Percentiles rank a stretch among this genome's conserved stretches.
Evolutionary conservation across 495 filamentous ascomycete species (phyloP).

Genomic region (Lentithecium fluviatile): DNA sequence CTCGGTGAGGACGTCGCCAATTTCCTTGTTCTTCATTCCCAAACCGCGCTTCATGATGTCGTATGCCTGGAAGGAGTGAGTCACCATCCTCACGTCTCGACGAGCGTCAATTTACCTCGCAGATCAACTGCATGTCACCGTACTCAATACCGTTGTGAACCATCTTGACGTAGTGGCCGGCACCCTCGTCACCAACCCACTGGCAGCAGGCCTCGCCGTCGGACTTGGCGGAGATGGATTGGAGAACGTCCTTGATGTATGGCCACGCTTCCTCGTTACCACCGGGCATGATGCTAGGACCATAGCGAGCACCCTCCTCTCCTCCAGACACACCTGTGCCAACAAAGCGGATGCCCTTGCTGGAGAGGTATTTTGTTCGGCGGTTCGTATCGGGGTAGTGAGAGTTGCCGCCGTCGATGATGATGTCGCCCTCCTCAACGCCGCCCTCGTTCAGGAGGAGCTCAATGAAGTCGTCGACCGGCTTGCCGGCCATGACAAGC

Average conservation of each 20-base stretch:
- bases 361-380: conserved; percentile 76
- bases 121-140: conserved; percentile 99
- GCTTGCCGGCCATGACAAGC: conserved; percentile 95
- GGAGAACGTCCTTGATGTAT: conserved; percentile 96
- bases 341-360: conserved; percentile 93
- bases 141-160: conserved; percentile 99
- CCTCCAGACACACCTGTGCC: conserved; percentile 97
- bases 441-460: conserved; percentile 71
- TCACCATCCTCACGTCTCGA: conserved; percentile 24
- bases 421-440: conserved; percentile 90
- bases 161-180: conserved; percentile 99
- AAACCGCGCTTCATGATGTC: conserved; percentile 99
- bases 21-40: conserved; percentile 80
- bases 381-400: conserved; percentile 99
- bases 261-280: conserved; percentile 98
- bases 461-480: conserved; percentile 98
- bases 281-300: conserved; percentile 97
- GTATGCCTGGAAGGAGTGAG: conserved; percentile 69
- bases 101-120: conserved; percentile 65
- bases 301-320: conserved; percentile 98
- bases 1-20: conserved; percentile 87
- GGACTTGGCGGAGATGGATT: conserved; percentile 94
- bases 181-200: conserved; percentile 99
- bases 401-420: conserved; percentile 99
- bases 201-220: conserved; percentile 96